phyloP scores from a whole-genome alignment of 768 basidiomycete genomes.

The Chlorophyllum brunneum region DNA sequence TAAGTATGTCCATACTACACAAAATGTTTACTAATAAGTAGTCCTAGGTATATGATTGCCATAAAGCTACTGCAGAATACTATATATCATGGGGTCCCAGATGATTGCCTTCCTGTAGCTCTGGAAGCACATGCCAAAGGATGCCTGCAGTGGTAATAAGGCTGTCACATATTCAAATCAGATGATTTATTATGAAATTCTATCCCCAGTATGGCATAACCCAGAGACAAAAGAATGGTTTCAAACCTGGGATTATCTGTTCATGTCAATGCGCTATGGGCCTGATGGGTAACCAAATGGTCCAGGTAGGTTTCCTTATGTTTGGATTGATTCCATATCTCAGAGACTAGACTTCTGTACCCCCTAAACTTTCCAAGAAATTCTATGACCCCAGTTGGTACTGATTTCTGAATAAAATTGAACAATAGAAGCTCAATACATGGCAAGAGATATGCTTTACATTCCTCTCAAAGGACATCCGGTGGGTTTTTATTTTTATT shows the following conservation, averaged over 20 bases:
- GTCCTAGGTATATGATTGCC: neutral
- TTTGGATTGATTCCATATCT: neutral
- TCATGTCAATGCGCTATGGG: neutral
- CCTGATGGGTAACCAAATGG: neutral
- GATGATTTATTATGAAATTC: neutral
- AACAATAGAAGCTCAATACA: neutral
- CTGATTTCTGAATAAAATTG: neutral
- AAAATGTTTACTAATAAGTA: neutral
- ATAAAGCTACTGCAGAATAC: neutral
- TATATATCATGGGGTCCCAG: neutral
- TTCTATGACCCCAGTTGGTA: neutral
- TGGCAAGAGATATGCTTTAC: neutral
- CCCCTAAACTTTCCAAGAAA: neutral
- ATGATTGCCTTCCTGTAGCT: neutral
- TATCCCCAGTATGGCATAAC: neutral
- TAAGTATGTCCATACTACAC: neutral
- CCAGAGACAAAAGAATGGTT: neutral
- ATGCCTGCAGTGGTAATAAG: neutral
- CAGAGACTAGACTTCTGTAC: neutral
- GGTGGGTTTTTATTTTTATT: neutral
- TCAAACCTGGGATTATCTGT: neutral
- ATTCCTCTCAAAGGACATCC: neutral
- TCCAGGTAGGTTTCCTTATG: neutral
- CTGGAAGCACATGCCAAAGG: neutral
- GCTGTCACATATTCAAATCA: neutral